These are phyloP conservation scores for Karstenula rhodostoma DNA, from an alignment of 2,329 filamentous ascomycete species.

Conservation along the genomic window DNA sequence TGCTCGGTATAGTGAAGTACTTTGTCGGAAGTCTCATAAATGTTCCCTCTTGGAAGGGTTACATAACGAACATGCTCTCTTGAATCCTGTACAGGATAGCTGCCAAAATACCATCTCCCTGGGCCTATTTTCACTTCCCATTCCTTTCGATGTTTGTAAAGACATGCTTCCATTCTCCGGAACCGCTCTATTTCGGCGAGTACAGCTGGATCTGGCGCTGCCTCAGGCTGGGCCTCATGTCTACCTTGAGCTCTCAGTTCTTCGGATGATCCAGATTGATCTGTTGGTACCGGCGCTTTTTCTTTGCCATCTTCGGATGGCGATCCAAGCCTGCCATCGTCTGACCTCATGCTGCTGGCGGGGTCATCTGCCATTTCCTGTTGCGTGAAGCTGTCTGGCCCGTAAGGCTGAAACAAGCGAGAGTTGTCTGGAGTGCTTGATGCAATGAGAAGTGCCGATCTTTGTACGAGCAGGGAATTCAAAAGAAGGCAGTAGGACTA, in stretches of 20 bases:
- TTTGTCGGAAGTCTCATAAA: background rate
- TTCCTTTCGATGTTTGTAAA: slow-evolving; percentile 16
- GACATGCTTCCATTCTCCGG: slow-evolving; percentile 15
- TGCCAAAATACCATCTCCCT: background rate
- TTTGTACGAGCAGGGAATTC: no score
- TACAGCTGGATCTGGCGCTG: background rate
- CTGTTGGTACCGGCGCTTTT: no score
- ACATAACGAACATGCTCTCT: background rate
- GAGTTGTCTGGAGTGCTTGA: no score
- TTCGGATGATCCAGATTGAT: no score
- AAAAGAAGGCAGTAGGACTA: no score
- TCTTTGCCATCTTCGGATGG: no score
- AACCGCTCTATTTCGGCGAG: slow-evolving; percentile 5
- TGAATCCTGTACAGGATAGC: background rate
- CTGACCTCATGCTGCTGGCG: no score
- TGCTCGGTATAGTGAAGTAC: background rate
- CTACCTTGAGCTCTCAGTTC: background rate
- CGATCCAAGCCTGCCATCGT: no score
- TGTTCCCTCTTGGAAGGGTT: background rate
- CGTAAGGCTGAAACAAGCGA: no score
- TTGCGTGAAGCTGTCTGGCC: no score
- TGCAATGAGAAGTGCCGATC: no score
- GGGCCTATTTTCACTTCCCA: slow-evolving; percentile 11
- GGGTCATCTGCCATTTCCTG: no score
- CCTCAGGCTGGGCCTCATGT: background rate